Percentiles rank a stretch among this genome's conserved stretches.
Conservation (phyloP, 1,284 basidiomycete genomes). For the Moesziomyces antarcticus region DNA sequence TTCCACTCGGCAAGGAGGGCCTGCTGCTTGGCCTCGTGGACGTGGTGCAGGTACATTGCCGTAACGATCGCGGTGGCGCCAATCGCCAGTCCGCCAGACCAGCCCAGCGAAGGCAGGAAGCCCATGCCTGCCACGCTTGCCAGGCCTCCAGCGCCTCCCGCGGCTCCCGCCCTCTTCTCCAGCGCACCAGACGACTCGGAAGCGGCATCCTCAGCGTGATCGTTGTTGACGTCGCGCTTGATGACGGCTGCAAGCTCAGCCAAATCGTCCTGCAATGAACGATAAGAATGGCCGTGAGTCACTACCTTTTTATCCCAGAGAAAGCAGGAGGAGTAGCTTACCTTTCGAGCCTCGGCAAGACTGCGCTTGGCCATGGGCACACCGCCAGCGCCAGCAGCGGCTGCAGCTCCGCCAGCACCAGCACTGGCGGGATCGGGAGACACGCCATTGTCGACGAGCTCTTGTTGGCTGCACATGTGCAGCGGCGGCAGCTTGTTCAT, state of each 20-base stretch:
- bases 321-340: neutral
- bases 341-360: neutral
- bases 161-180: slow-evolving; percentile 10
- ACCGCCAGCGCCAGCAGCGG: neutral
- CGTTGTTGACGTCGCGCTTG: neutral
- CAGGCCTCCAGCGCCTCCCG: neutral
- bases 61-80: slow-evolving; percentile 11
- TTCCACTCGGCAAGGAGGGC: slow-evolving; percentile 7
- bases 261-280: neutral
- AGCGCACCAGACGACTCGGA: neutral
- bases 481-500: slow-evolving; percentile 10
- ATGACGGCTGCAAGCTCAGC: neutral
- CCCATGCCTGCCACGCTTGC: neutral
- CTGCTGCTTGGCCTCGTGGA: slow-evolving; percentile 23
- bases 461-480: slow-evolving; percentile 11
- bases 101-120: slow-evolving; percentile 14
- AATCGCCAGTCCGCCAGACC: slow-evolving; percentile 4
- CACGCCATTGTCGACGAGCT: slow-evolving; percentile 4
- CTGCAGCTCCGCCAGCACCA: neutral
- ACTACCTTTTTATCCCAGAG: neutral
- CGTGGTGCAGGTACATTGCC: slow-evolving; percentile 17
- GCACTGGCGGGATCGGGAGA: neutral
- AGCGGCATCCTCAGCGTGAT: neutral
- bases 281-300: neutral
- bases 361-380: slow-evolving; percentile 17